phyloP scores from a whole-genome alignment of 257 asterid genomes.

The Eustoma russellianum region DNA sequence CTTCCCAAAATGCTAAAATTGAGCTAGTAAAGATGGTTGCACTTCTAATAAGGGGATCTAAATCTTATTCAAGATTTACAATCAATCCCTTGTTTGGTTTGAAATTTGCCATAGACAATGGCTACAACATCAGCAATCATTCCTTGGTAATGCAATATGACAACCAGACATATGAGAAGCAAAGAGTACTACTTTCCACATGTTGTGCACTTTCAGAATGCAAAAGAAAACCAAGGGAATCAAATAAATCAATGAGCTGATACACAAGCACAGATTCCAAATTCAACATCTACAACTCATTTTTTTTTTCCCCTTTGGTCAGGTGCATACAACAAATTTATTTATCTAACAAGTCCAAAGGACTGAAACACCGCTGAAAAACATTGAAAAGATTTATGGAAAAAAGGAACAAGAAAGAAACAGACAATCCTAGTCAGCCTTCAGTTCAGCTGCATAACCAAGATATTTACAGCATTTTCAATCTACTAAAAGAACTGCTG shows the following conservation, averaged over 20 bases:
- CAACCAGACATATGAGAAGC: too few relatives aligned
- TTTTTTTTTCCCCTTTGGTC: slow-evolving; percentile 10
- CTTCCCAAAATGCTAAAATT: too few relatives aligned
- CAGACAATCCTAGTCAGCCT: slow-evolving; percentile 26
- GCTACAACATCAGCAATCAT: too few relatives aligned
- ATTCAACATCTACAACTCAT: slow-evolving; percentile 20
- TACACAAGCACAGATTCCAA: neutral
- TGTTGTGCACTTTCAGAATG: too few relatives aligned
- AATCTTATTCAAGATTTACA: too few relatives aligned
- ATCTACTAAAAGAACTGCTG: slow-evolving; percentile 16
- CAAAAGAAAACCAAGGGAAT: neutral
- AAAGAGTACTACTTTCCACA: too few relatives aligned
- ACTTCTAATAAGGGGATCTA: too few relatives aligned
- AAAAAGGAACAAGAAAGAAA: slow-evolving; percentile 11
- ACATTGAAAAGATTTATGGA: slow-evolving; percentile 5
- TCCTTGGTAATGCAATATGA: too few relatives aligned
- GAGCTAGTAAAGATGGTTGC: too few relatives aligned
- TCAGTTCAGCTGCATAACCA: slow-evolving; percentile 26
- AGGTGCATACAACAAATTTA: slow-evolving; percentile 43
- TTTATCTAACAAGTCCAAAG: slow-evolving; percentile 48
- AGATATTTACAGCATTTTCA: slow-evolving; percentile 49
- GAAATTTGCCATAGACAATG: too few relatives aligned
- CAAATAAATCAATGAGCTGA: too few relatives aligned
- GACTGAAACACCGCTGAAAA: slow-evolving; percentile 11
- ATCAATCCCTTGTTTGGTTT: too few relatives aligned